Percentiles rank a stretch among this genome's conserved stretches.
These are phyloP conservation scores for Monosporascus cannonballus DNA, from an alignment of 2,329 filamentous ascomycete genomes.

Conservation along the genomic window DNA sequence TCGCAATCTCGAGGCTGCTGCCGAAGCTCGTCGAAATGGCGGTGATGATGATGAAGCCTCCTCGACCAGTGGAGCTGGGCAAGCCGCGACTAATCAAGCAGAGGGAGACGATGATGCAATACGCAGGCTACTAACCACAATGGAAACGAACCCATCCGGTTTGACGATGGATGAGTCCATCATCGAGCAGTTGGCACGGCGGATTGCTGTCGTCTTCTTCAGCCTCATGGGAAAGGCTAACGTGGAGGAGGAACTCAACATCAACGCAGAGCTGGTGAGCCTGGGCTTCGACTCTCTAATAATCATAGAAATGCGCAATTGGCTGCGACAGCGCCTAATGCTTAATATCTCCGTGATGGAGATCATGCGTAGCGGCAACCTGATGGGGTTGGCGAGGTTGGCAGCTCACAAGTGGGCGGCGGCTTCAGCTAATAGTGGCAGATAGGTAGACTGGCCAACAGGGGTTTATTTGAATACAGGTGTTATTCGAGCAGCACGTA, in stretches of 20 bases:
- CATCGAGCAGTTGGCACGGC: neutral
- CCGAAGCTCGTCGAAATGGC: neutral
- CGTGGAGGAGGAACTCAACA: neutral
- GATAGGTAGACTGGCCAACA: no score
- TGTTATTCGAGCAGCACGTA: no score
- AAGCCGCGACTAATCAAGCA: neutral
- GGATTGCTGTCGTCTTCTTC: neutral
- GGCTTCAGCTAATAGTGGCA: no score
- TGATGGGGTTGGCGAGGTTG: no score
- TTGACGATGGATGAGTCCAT: neutral
- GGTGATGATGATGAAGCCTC: neutral
- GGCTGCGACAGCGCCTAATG: conserved; percentile 8
- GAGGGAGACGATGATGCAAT: no score
- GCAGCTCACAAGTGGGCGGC: no score
- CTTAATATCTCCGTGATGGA: conserved; percentile 31
- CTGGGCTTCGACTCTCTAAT: conserved; percentile 2
- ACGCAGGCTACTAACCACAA: no score
- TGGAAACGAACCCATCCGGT: no score
- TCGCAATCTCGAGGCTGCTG: neutral
- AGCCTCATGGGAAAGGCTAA: neutral
- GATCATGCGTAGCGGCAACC: conserved; percentile 18
- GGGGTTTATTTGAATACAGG: no score
- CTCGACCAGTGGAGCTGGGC: neutral
- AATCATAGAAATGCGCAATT: conserved; percentile 8
- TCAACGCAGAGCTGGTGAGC: neutral